phyloP scores from a whole-genome alignment of 176 grass and related monocot species.

The Pontederia paniculata region DNA sequence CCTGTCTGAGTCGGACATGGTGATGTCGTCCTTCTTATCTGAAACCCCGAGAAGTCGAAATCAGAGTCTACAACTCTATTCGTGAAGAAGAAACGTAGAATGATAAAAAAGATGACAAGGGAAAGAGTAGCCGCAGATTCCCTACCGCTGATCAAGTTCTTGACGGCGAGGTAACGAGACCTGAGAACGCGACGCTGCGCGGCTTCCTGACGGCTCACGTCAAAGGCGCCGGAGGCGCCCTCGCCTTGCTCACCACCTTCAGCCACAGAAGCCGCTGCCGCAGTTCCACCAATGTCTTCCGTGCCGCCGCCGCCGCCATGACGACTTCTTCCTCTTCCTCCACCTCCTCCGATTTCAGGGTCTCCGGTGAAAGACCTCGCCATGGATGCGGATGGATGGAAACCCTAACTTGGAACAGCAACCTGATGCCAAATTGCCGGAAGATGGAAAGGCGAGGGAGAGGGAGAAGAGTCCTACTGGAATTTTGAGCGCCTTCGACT shows the following conservation, averaged over 20 bases:
- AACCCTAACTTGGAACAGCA: too few relatives aligned
- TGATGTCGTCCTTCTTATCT: slow-evolving; percentile 80
- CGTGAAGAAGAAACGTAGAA: neutral
- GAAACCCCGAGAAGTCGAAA: neutral
- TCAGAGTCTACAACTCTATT: neutral
- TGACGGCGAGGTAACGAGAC: slow-evolving; percentile 61
- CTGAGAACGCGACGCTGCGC: slow-evolving; percentile 58
- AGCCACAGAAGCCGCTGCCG: too few relatives aligned
- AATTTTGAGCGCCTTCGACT: too few relatives aligned
- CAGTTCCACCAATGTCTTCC: too few relatives aligned
- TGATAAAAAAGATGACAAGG: neutral
- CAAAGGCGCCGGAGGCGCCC: neutral
- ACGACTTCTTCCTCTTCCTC: too few relatives aligned
- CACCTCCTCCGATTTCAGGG: too few relatives aligned
- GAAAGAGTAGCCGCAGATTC: neutral
- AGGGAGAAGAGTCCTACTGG: too few relatives aligned
- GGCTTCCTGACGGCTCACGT: slow-evolving; percentile 6
- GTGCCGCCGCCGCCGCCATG: too few relatives aligned
- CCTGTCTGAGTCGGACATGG: slow-evolving; percentile 40
- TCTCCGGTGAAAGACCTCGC: too few relatives aligned
- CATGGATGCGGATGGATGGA: too few relatives aligned
- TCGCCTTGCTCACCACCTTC: neutral
- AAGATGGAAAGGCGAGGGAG: too few relatives aligned
- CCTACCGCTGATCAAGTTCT: slow-evolving; percentile 72
- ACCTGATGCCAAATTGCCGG: too few relatives aligned